Evolutionary conservation across 305 asterid species (phyloP).

Genomic region (Fraxinus xanthoxyloides): DNA sequence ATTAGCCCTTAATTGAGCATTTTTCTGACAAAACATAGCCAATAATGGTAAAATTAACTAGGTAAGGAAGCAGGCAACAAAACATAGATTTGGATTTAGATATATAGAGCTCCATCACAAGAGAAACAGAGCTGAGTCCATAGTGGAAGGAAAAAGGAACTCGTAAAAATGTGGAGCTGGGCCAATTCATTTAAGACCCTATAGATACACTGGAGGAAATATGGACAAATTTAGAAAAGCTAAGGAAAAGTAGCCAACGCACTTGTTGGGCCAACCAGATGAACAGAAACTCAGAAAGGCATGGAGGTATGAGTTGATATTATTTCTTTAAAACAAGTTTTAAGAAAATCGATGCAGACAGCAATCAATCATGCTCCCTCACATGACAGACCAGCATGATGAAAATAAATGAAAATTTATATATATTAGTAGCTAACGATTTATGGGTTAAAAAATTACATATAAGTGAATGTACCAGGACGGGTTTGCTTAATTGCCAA

Average conservation of each 20-base stretch:
- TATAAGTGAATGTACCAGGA: neutral
- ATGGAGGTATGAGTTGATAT: neutral
- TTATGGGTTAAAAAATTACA: neutral
- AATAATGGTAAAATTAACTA: neutral
- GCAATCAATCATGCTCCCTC: neutral
- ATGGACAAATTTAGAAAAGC: neutral
- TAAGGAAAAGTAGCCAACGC: neutral
- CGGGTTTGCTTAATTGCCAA: neutral
- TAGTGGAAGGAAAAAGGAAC: neutral
- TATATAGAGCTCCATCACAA: slow-evolving; percentile 1
- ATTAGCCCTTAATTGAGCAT: slow-evolving; percentile 8
- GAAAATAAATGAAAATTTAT: neutral
- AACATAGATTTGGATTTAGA: neutral
- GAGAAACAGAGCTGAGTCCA: neutral
- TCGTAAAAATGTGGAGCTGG: neutral
- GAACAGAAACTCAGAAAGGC: neutral
- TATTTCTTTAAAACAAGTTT: neutral
- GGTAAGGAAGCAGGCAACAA: slow-evolving; percentile 13
- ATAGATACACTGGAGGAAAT: neutral
- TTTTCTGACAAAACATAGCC: slow-evolving; percentile 1
- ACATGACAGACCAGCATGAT: slow-evolving; percentile 11
- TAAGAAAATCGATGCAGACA: neutral
- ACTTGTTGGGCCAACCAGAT: neutral
- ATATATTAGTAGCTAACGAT: neutral
- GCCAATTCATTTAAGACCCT: neutral